Evolutionary conservation across 345 rosid genomes (phyloP).

Genomic region (Tarenaya hassleriana): DNA sequence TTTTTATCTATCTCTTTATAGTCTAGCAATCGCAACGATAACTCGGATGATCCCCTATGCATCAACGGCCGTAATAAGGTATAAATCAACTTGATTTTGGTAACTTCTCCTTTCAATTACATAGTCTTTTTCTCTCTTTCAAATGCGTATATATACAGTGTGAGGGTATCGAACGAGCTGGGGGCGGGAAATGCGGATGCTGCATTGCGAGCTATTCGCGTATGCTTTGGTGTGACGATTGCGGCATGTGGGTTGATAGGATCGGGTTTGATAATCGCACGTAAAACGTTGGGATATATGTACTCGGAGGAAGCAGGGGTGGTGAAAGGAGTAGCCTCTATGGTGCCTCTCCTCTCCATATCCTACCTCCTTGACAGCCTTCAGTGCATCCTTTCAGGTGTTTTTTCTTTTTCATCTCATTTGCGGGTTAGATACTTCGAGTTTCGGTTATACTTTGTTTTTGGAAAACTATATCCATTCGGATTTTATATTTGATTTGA

Average conservation of each 20-base stretch:
- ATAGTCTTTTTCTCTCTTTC: no score
- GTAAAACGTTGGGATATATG: background rate
- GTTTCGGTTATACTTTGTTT: no score
- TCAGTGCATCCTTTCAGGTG: background rate
- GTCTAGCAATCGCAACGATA: slow-evolving; percentile 43
- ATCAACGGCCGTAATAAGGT: slow-evolving; percentile 18
- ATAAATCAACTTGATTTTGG: background rate
- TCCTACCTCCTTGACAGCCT: background rate
- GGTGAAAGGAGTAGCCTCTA: background rate
- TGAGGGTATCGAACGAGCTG: slow-evolving; percentile 14
- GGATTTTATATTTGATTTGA: no score
- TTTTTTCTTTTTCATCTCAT: background rate
- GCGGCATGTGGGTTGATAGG: slow-evolving; percentile 1
- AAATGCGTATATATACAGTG: background rate
- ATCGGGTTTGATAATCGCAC: background rate
- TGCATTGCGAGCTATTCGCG: slow-evolving; percentile 10
- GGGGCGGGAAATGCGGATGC: slow-evolving; percentile 9
- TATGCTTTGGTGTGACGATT: slow-evolving; percentile 2
- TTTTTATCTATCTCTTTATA: no score
- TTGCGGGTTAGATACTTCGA: no score
- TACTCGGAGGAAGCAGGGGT: slow-evolving; percentile 1
- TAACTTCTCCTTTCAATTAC: no score
- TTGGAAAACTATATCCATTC: no score
- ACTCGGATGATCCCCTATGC: slow-evolving; percentile 71
- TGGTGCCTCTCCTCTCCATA: slow-evolving; percentile 1